Percentiles rank a stretch among this genome's conserved stretches.
phyloP scores from a whole-genome alignment of 139 green algal genomes.

The Mychonastes homosphaera region DNA sequence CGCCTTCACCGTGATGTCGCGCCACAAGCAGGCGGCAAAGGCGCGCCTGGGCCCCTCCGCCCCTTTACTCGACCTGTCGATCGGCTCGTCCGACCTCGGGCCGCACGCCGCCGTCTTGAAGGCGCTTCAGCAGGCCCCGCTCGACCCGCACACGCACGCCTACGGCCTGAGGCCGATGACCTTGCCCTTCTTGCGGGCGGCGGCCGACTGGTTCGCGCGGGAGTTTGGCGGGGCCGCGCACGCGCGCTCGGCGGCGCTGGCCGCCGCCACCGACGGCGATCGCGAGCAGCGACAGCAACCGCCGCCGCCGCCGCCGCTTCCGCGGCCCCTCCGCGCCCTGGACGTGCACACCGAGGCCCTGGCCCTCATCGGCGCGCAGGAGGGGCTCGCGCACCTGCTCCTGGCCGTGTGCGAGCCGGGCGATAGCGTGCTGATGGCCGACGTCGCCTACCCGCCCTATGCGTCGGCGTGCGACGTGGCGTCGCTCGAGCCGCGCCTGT shows the following conservation, averaged over 20 bases:
- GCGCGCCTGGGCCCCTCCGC: too few relatives aligned
- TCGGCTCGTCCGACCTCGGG: slow-evolving; percentile 25
- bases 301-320: too few relatives aligned
- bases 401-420: slow-evolving; percentile 31
- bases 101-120: slow-evolving; percentile 27
- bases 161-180: slow-evolving; percentile 40
- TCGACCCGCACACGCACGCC: slow-evolving; percentile 25
- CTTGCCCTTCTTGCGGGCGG: slow-evolving; percentile 27
- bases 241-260: too few relatives aligned
- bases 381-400: slow-evolving; percentile 31
- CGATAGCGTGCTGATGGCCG: slow-evolving; percentile 19
- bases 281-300: too few relatives aligned
- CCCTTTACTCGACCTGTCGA: slow-evolving; percentile 32
- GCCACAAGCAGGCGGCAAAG: slow-evolving; percentile 8
- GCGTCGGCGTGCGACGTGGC: slow-evolving; percentile 19
- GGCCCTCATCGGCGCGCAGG: slow-evolving; percentile 28
- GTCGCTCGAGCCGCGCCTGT: slow-evolving; percentile 22
- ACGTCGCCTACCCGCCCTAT: slow-evolving; percentile 27
- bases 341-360: slow-evolving; percentile 29
- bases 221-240: too few relatives aligned
- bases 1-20: slow-evolving; percentile 26
- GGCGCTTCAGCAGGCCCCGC: slow-evolving; percentile 17
- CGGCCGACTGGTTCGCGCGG: slow-evolving; percentile 11
- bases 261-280: too few relatives aligned
- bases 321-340: too few relatives aligned